A percentile compares a stretch with the other conserved stretches of the same genome.
Conservation (phyloP, 192 early-diverging fungal genomes). For the Jimgerdemannia flammicorona region DNA sequence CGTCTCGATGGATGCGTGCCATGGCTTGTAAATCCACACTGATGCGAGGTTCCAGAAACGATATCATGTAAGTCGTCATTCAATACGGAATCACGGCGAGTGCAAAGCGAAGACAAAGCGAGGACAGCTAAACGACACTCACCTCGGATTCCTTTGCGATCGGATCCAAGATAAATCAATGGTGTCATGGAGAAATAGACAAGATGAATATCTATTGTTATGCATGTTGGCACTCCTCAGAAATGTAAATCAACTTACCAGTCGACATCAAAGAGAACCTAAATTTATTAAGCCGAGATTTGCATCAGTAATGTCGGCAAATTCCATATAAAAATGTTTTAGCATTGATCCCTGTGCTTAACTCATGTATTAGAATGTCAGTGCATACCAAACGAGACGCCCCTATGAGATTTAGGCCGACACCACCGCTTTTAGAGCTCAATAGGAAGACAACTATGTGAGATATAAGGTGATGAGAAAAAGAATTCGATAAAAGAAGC, state of each 20-base stretch:
- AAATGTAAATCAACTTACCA: conserved; percentile 37
- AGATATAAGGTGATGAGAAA: conserved; percentile 2
- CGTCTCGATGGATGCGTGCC: conserved; percentile 58
- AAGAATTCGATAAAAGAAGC: too few species aligned
- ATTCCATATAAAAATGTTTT: neutral
- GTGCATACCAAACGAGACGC: conserved; percentile 44
- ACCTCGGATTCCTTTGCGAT: conserved; percentile 16
- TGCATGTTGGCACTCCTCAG: too few species aligned
- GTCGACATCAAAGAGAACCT: conserved; percentile 54
- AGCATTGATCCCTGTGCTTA: too few species aligned
- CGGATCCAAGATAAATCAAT: too few species aligned
- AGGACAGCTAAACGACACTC: neutral
- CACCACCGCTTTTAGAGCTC: conserved; percentile 55
- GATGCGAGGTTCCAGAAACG: conserved; percentile 6
- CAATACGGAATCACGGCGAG: neutral
- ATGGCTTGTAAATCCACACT: conserved; percentile 50
- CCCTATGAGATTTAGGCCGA: conserved; percentile 59
- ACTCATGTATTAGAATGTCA: neutral
- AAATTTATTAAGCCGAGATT: neutral
- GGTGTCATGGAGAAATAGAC: too few species aligned
- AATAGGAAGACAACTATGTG: conserved; percentile 42
- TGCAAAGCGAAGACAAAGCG: neutral
- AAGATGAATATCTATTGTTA: too few species aligned
- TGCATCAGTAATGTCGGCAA: neutral
- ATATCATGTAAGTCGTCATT: too few species aligned